Evolutionary conservation across 1,284 basidiomycete genomes (phyloP).

Genomic region (Ceratorhiza oryzae-sativae): DNA sequence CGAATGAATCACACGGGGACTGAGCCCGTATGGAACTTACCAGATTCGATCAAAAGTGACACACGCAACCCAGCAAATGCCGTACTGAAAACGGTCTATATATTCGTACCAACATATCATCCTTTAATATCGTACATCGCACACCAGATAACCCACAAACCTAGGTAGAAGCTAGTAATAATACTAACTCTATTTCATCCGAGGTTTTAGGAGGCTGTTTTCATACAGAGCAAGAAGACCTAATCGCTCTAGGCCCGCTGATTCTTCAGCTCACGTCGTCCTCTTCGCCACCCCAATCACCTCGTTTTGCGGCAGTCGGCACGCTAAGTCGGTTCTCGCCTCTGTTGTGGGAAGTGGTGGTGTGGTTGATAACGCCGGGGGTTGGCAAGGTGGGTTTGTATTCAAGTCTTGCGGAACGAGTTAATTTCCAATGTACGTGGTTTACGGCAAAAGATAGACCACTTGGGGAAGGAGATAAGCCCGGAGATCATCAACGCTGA

Average conservation of each 20-base stretch:
- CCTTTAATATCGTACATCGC: no score
- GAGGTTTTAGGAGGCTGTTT: no score
- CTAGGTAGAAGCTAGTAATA: no score
- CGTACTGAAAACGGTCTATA: no score
- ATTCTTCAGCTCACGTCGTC: slow-evolving; percentile 75
- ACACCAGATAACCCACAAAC: no score
- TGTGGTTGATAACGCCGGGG: slow-evolving; percentile 46
- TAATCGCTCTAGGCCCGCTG: slow-evolving; percentile 85
- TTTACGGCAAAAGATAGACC: slow-evolving; percentile 80
- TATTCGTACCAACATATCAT: no score
- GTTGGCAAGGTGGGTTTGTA: slow-evolving; percentile 52
- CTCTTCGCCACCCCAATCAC: slow-evolving; percentile 71
- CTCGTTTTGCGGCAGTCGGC: slow-evolving; percentile 78
- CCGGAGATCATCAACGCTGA: slow-evolving; percentile 73
- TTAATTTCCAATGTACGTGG: not conserved
- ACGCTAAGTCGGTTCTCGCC: slow-evolving; percentile 74
- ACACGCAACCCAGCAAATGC: no score
- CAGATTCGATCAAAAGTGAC: no score
- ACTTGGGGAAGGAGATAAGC: slow-evolving; percentile 81
- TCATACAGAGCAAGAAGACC: slow-evolving; percentile 92
- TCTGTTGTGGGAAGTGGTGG: slow-evolving; percentile 30
- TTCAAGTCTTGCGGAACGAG: no score
- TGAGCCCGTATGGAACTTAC: no score
- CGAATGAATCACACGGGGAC: no score
- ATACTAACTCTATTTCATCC: no score